Base-by-base conservation (phyloP, 2,329 filamentous ascomycete genomes). In the Pseudogymnoascus sp. region DNA sequence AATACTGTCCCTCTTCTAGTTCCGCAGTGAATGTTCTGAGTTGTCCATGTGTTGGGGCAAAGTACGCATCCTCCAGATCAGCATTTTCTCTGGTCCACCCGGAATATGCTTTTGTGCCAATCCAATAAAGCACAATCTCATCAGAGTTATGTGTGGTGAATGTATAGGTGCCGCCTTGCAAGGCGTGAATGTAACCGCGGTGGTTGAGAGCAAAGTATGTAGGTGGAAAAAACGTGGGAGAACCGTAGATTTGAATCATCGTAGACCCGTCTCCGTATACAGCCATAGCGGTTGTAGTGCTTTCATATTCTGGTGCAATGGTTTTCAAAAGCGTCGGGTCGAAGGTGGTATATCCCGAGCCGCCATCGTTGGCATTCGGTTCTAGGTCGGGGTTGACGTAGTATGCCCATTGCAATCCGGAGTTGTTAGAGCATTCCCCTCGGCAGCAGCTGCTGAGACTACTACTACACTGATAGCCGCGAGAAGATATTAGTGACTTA, bases 61-160 rank as follows among this genome's bases (percentile, higher is more conserved):
- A 26, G 10, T 1, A 15, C 10, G 23, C 41, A 26, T 48, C 41
- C 3, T 48, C 41, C 5, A 26, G 41, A 37, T 64, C 55, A 5
- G 64, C 63, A 34, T 64, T 63, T 18, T 52, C 37, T 9, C 63
- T 60, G 13, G 59, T 66, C 62, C 63, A 67, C 6, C 67, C 67
- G 1, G 59, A 60, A 37, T 65, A 61, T 1, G 66, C 67, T 13
- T 62, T 63, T 15, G 61, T 12, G 5, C 66, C 67, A 8, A 69
- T 21, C 68, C 67, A 69, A 15, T 68, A 37, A 2, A 68, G 55
- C 1, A 63, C 62, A 19, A 67, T 63, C 26, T 69, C 67, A 23
- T 69, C 67, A n/a, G 62, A 60, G 9, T 59, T 52, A 2, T 60
- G 61, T 7, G 66, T 34, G 19, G 56, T 64, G 62, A 68, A 66